Evolutionary conservation across 1,284 basidiomycete genomes (phyloP), one percentile per base, ranked within the genome.

Genomic region (Cerioporus squamosus): DNA sequence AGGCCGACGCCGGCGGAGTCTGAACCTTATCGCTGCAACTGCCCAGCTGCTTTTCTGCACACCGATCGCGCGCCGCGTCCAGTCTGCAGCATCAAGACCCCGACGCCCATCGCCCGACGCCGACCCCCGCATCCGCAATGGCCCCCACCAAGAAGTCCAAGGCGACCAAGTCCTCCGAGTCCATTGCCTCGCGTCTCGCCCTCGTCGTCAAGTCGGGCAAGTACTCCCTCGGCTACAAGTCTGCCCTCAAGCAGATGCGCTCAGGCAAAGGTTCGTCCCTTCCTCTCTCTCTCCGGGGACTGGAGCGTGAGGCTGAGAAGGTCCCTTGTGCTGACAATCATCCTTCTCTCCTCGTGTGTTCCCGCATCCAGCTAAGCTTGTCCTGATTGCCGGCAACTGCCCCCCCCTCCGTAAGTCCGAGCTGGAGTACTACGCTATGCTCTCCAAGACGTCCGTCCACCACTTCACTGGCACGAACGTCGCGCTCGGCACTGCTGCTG

Each of bases 381-480:
- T 99, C 73, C 83, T 99, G 76, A 98, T 99, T 76, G 95, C 97
- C 72, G 96, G 95, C 71, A 99, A 99, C 85, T 98, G 95, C 81
- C 97, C 97, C 60, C 97, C 97, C 65, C 88, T 99, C 67, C 94
- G 97, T 80, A 98, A 98, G 80, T 98, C 96, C 60, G 97, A 99
- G 86, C 86, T 99, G 65, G 97, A 99, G 85, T 99, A 99, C 86
- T 99, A 99, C 78, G 97, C 97, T 81, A 99, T 99, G 97, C 86
- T 99, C 71, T 95, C 93, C 66, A 98, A 98, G 85, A 98, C 96
- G 60, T 87, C 90, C 63, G 95, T 98, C 53, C 96, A 98, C 82
- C 96, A 98, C 84, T 98, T 95, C 75, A 84, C 91, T 70, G 97
- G 97, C 70, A 95, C 95, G 68, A 99, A 99, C 78, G 95, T 96